phyloP scores from a whole-genome alignment of 2,329 filamentous ascomycete genomes.

The Calonectria naviculata region DNA sequence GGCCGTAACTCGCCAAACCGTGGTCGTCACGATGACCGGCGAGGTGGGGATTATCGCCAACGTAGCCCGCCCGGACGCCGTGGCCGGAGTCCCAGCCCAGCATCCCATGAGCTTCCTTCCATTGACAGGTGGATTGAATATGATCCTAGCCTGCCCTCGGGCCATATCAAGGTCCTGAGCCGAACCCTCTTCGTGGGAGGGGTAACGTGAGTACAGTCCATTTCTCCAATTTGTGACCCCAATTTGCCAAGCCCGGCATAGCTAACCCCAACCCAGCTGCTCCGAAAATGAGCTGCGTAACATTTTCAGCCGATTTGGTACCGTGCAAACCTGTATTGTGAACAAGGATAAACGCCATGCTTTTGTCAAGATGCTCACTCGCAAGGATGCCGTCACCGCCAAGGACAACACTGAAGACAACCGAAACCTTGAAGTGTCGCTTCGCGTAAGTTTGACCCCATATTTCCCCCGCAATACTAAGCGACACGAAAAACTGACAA shows the following conservation, averaged over 20 bases:
- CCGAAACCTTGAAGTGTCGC: slow-evolving; percentile 77
- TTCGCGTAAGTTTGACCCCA: slow-evolving; percentile 68
- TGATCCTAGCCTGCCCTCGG: slow-evolving; percentile 78
- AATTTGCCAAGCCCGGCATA: slow-evolving; percentile 13
- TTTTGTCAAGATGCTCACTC: slow-evolving; percentile 98
- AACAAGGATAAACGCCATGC: slow-evolving; percentile 98
- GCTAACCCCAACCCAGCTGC: slow-evolving; percentile 60
- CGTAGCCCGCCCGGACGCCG: slow-evolving; percentile 82
- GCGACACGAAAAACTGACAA: slow-evolving; percentile 27
- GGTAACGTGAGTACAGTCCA: slow-evolving; percentile 75
- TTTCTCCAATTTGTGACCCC: slow-evolving; percentile 37
- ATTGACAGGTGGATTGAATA: slow-evolving; percentile 79
- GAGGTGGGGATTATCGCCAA: slow-evolving; percentile 82
- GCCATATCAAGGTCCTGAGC: slow-evolving; percentile 91
- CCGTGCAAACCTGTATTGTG: slow-evolving; percentile 97
- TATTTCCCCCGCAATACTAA: background rate
- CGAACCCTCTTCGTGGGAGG: slow-evolving; percentile 97
- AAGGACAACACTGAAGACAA: slow-evolving; percentile 89
- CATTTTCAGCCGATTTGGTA: slow-evolving; percentile 84
- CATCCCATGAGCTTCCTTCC: slow-evolving; percentile 51
- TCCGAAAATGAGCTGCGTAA: slow-evolving; percentile 84
- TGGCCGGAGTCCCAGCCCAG: slow-evolving; percentile 72
- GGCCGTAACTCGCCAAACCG: slow-evolving; percentile 75
- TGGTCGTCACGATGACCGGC: slow-evolving; percentile 67
- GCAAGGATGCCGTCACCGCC: slow-evolving; percentile 83